A percentile compares a stretch with the other conserved stretches of the same genome.
These are phyloP conservation scores for Cyclotella choctawhatcheeana DNA, from an alignment of 108 stramenopile genomes.

Conservation along the genomic window DNA sequence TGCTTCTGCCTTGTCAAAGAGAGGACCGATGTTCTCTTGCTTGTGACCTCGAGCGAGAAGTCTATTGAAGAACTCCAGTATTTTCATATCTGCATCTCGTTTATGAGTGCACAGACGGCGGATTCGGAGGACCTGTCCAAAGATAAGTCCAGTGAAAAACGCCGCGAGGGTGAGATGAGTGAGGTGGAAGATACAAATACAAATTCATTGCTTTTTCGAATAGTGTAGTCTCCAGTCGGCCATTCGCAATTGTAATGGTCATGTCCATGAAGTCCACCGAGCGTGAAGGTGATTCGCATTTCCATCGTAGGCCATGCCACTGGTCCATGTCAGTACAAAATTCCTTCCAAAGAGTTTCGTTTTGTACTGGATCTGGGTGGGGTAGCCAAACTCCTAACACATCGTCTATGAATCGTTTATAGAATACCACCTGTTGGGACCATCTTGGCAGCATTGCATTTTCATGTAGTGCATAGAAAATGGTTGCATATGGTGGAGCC, in stretches of 20 bases:
- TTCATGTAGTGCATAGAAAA: background rate
- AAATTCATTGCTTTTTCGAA: slow-evolving; percentile 22
- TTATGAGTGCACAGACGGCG: background rate
- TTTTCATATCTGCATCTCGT: background rate
- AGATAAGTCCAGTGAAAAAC: slow-evolving; percentile 6
- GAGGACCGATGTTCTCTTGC: background rate
- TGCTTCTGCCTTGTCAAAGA: background rate
- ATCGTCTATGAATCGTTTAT: slow-evolving; percentile 20
- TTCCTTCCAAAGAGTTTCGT: slow-evolving; percentile 8
- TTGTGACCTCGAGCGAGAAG: background rate
- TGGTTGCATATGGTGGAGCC: background rate
- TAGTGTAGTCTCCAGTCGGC: slow-evolving; percentile 15
- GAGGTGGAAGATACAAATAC: slow-evolving; percentile 13
- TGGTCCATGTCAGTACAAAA: slow-evolving; percentile 16
- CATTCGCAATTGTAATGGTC: slow-evolving; percentile 6
- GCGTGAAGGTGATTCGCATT: background rate
- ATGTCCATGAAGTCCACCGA: slow-evolving; percentile 29
- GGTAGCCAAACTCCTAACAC: slow-evolving; percentile 25
- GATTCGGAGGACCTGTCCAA: slow-evolving; percentile 5
- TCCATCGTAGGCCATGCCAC: slow-evolving; percentile 17
- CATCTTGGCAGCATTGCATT: background rate
- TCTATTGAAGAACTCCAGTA: background rate
- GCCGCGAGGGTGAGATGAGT: background rate
- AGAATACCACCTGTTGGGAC: background rate
- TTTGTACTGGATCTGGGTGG: background rate